Percentiles rank a stretch among this genome's conserved stretches.
Evolutionary conservation across 129 eudicot species (phyloP).

Genomic region (Sambucus nigra): DNA sequence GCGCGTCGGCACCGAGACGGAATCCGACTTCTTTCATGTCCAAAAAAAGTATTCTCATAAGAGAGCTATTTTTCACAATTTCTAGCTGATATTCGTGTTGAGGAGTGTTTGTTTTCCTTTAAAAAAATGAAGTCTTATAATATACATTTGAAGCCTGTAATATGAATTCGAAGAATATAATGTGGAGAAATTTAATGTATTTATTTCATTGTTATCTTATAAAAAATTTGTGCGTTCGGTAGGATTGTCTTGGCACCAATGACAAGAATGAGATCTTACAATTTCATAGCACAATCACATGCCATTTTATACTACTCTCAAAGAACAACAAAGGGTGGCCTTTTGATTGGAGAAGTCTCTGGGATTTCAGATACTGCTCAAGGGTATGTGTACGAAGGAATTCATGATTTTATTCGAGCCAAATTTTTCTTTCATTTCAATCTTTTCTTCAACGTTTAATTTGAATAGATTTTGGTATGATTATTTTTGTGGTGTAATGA

Average conservation of each 20-base stretch:
- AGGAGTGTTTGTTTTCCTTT: no score
- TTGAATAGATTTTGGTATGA: neutral
- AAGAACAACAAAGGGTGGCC: conserved; percentile 33
- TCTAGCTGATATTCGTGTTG: no score
- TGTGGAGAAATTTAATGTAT: neutral
- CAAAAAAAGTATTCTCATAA: no score
- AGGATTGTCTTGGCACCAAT: conserved; percentile 35
- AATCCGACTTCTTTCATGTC: no score
- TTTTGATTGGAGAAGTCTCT: conserved; percentile 32
- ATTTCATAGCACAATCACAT: conserved; percentile 32
- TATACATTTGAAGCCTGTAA: no score
- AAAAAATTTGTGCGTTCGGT: neutral
- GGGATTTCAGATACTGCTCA: conserved; percentile 37
- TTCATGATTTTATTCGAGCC: neutral
- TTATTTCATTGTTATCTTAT: neutral
- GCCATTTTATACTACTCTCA: conserved; percentile 37
- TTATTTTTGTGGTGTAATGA: no score
- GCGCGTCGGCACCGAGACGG: no score
- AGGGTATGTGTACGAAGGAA: conserved; percentile 25
- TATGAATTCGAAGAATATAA: no score
- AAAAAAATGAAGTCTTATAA: no score
- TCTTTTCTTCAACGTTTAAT: neutral
- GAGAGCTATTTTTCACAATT: no score
- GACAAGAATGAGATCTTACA: conserved; percentile 33
- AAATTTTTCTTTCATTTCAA: neutral